Percentiles rank a stretch among this genome's conserved stretches.
Evolutionary conservation across 2,329 filamentous ascomycete genomes (phyloP).

Genomic region (Cladosporium sp.): DNA sequence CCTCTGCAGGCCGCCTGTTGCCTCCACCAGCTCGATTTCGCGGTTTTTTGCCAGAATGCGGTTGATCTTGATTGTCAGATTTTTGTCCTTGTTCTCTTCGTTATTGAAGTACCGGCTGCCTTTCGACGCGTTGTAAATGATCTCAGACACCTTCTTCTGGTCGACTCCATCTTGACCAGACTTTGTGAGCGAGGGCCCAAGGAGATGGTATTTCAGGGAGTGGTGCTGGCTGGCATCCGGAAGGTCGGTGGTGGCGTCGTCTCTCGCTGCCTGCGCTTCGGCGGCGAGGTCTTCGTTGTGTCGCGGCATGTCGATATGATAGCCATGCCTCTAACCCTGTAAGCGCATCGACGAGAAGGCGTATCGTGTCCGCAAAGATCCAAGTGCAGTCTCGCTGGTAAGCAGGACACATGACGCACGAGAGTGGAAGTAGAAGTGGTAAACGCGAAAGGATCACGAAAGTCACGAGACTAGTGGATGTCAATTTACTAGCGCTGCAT

Average conservation of each 20-base stretch:
- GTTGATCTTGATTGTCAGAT: conserved; percentile 82
- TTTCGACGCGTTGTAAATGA: conserved; percentile 96
- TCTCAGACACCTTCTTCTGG: conserved; percentile 88
- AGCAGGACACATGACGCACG: background rate
- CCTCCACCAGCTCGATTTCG: conserved; percentile 71
- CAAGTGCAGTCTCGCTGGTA: background rate
- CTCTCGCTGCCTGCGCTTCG: conserved; percentile 25
- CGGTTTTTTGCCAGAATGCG: conserved; percentile 73
- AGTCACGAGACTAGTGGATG: background rate
- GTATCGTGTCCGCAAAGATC: background rate
- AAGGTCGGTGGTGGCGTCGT: conserved; percentile 10
- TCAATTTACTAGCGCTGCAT: conserved; percentile 2
- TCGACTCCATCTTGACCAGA: conserved; percentile 93
- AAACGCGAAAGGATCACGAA: conserved; percentile 1
- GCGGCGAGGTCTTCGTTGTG: conserved; percentile 27
- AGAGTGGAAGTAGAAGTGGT: background rate
- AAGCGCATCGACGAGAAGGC: background rate
- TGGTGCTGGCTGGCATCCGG: conserved; percentile 47
- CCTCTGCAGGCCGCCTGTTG: conserved; percentile 54
- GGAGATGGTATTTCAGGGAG: conserved; percentile 83
- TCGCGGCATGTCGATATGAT: conserved; percentile 20
- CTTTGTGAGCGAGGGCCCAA: conserved; percentile 90
- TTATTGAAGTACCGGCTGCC: conserved; percentile 95
- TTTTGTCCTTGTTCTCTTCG: conserved; percentile 79
- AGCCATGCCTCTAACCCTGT: background rate